Conservation (phyloP, 306 rosid genomes). For the Quercus berberidifolia region DNA sequence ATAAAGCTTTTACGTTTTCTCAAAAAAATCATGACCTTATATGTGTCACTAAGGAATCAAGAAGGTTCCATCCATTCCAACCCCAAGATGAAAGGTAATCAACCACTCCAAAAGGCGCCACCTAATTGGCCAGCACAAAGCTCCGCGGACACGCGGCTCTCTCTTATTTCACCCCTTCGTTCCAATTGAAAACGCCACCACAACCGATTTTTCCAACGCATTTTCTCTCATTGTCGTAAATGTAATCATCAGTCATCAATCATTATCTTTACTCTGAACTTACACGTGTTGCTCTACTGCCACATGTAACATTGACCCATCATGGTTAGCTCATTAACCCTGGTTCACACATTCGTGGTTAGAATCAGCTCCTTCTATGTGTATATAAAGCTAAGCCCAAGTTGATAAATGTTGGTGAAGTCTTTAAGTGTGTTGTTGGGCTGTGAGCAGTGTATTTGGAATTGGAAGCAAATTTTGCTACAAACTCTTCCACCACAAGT, state of each 20-base stretch:
- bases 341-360: slow-evolving; percentile 26
- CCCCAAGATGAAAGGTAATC: slow-evolving; percentile 1
- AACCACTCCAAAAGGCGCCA: slow-evolving; percentile 30
- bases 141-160: slow-evolving; percentile 41
- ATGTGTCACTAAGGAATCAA: background rate
- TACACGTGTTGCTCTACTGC: slow-evolving; percentile 39
- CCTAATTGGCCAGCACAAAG: slow-evolving; percentile 30
- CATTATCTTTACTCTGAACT: background rate
- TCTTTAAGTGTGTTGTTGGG: background rate
- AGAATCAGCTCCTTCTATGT: background rate
- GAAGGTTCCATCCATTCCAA: slow-evolving; percentile 40
- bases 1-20: too few relatives aligned
- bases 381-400: background rate
- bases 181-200: slow-evolving; percentile 16
- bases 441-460: background rate
- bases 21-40: too few relatives aligned
- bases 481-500: too few relatives aligned
- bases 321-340: slow-evolving; percentile 21
- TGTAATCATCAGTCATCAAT: background rate
- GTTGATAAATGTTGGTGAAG: background rate
- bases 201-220: background rate
- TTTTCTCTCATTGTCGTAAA: too few relatives aligned
- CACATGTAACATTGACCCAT: slow-evolving; percentile 31
- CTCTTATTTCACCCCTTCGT: slow-evolving; percentile 15
- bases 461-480: background rate